Base-by-base conservation (phyloP, 495 filamentous ascomycete genomes). In the Chaetomium cochliodes region DNA sequence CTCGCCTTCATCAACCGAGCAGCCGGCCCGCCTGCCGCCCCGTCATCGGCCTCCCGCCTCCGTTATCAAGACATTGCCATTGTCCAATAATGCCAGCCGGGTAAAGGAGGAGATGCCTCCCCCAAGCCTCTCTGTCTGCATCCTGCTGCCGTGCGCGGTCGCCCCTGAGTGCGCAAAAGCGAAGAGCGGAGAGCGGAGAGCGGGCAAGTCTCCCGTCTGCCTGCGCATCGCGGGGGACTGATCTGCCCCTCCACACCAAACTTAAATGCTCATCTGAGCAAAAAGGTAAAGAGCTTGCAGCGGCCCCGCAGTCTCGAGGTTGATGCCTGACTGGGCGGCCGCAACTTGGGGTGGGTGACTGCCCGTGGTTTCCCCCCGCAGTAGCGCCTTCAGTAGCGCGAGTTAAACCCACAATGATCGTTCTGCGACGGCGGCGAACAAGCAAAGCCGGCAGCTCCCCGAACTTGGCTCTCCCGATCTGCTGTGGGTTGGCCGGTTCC, bases 61-160 rank as follows among this genome's bases (percentile, higher is more conserved):
- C 26, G 18, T 62, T 53, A 44, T 62, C 59, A 13, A 50, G 59
- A 25, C 15, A 41, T 22, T 62, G 37, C 60, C 60, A 62, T 54
- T 62, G 60, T 33, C 60, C 50, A 62, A 55, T 53, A n/a, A 39
- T 9, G 26, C 53, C n/a, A 18, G 11, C n/a, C 33, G 37, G 54
- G 33, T 25, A 55, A 37, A 55, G 7, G 13, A n/a, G n/a, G n/a
- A 23, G 8, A 5, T n/a, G 4, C 20, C 3, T 30, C 6, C 28
- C 15, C 39, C 9, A 44, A 50, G 22, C 20, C 47, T 50, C n/a
- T n/a, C n/a, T n/a, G n/a, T n/a, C 54, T 56, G 53, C 33, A 15
- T 37, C 33, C 33, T 37, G 33, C 9, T 8, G 33, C 6, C 11
- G 33, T 12, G 30, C 11, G 33, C 33, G 6, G 33, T 37, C 8